Percentiles rank a stretch among this genome's conserved stretches.
Evolutionary conservation across 306 rosid species (phyloP).

Genomic region (Hylodesmum podocarpum): DNA sequence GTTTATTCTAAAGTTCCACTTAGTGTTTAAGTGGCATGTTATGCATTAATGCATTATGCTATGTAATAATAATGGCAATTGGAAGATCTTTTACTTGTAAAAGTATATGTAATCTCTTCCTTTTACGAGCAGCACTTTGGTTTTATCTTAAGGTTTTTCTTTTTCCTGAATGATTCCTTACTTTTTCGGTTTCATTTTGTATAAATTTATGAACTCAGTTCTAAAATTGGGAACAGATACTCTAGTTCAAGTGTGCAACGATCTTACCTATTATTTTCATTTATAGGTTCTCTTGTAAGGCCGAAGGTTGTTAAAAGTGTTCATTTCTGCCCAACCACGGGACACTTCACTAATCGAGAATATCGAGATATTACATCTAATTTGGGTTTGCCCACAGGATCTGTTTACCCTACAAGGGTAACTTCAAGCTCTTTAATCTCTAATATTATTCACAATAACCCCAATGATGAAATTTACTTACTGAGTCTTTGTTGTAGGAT

Average conservation of each 20-base stretch:
- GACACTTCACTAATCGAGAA: constrained; percentile 69
- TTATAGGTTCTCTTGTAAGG: constrained; percentile 90
- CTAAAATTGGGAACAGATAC: neutral
- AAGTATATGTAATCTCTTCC: constrained; percentile 3
- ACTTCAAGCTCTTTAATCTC: constrained; percentile 37
- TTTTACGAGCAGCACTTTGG: neutral
- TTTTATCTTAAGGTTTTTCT: neutral
- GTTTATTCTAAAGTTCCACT: neutral
- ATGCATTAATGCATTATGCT: neutral
- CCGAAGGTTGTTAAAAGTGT: constrained; percentile 98
- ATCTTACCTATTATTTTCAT: constrained; percentile 31
- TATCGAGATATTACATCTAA: constrained; percentile 94
- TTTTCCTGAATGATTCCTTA: neutral
- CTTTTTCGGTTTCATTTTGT: neutral
- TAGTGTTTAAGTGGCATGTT: constrained; percentile 11
- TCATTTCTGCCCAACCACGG: constrained; percentile 90
- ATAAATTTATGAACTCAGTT: neutral
- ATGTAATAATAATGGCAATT: neutral
- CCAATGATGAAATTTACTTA: neutral
- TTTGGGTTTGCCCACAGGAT: constrained; percentile 92
- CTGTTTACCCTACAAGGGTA: constrained; percentile 99
- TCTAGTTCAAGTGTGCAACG: neutral
- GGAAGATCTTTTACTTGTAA: neutral
- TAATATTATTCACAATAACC: constrained; percentile 16
- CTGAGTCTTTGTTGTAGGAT: constrained; percentile 50